Evolutionary conservation across 805 yeast genomes (phyloP).

Genomic region (Wickerhamiella allomyrinae): DNA sequence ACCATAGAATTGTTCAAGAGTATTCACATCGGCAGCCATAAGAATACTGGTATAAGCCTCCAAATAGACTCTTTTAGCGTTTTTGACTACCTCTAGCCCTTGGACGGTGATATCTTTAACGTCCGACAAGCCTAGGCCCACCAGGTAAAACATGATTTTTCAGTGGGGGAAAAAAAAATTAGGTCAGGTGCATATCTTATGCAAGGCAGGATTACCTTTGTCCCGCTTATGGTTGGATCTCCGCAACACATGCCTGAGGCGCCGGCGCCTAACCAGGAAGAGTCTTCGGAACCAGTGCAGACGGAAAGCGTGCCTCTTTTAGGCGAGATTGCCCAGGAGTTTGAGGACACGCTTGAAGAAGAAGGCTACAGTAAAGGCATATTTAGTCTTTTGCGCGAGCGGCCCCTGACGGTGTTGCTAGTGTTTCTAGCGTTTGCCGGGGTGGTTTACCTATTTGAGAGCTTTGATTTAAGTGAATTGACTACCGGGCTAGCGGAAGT

Average conservation of each 20-base stretch:
- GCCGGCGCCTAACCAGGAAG: background rate
- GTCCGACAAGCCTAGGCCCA: constrained; percentile 84
- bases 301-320: constrained; percentile 1
- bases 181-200: background rate
- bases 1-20: constrained; percentile 74
- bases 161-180: background rate
- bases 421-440: constrained; percentile 10
- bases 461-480: background rate
- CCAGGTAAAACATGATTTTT: constrained; percentile 59
- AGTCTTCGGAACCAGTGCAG: background rate
- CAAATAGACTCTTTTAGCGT: constrained; percentile 78
- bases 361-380: constrained; percentile 10
- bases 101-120: constrained; percentile 87
- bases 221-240: too few relatives aligned
- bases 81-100: constrained; percentile 72
- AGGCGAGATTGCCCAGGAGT: constrained; percentile 7
- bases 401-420: constrained; percentile 12
- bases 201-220: background rate
- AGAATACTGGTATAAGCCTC: constrained; percentile 92
- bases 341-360: constrained; percentile 11
- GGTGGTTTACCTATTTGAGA: background rate
- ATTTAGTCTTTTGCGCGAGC: constrained; percentile 6
- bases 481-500: background rate
- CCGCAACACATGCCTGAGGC: too few relatives aligned
- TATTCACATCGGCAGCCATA: constrained; percentile 74